Conservation (phyloP, 257 asterid species). For the Nicotiana paniculata region DNA sequence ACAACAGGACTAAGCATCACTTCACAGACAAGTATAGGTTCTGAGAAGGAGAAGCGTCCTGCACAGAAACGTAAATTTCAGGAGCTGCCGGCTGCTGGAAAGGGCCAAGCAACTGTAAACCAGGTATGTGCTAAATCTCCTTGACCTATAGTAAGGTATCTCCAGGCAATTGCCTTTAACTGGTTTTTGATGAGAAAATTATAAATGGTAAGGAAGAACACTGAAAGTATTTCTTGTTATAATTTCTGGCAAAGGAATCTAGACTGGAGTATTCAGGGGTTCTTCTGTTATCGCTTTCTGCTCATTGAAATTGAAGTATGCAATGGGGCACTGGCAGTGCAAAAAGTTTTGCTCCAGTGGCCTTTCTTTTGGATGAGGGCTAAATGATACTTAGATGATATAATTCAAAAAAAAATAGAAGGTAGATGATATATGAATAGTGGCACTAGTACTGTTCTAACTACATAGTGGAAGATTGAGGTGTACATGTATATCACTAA, state of each 20-base stretch:
- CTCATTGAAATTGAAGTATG: background rate
- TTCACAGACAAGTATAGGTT: conserved; percentile 25
- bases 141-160: background rate
- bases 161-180: background rate
- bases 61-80: conserved; percentile 80
- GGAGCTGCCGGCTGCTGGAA: conserved; percentile 61
- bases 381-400: background rate
- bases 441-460: background rate
- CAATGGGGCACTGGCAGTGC: background rate
- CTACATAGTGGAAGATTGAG: background rate
- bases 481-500: background rate
- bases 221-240: background rate
- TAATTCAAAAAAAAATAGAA: background rate
- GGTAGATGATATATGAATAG: background rate
- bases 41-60: conserved; percentile 48
- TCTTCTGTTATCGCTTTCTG: background rate
- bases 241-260: background rate
- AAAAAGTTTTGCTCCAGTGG: background rate
- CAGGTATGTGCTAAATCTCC: conserved; percentile 48
- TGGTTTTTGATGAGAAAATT: background rate
- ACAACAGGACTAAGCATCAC: conserved; percentile 32
- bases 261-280: background rate
- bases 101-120: conserved; percentile 30
- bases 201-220: background rate
- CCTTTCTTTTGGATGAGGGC: background rate